Evolutionary conservation across 495 filamentous ascomycete species (phyloP).

Genomic region (Lasiosphaeris hirsuta): DNA sequence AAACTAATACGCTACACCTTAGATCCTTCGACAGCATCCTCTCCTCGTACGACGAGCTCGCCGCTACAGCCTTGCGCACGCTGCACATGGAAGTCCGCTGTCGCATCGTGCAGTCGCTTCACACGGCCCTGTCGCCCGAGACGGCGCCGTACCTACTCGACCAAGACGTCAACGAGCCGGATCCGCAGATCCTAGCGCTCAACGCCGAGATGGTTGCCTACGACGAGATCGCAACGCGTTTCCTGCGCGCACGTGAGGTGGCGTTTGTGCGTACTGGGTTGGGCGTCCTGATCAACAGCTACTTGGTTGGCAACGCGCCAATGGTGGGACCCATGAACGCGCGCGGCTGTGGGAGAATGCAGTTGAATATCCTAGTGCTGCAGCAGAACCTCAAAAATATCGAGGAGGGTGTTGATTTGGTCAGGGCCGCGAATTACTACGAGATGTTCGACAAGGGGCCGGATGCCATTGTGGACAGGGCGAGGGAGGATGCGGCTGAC

Average conservation of each 20-base stretch:
- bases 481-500: conserved; percentile 49
- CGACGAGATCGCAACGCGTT: conserved; percentile 71
- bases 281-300: conserved; percentile 43
- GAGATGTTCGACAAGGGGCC: conserved; percentile 76
- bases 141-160: conserved; percentile 67
- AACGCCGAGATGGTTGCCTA: conserved; percentile 79
- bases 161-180: conserved; percentile 73
- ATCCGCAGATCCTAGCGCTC: conserved; percentile 69
- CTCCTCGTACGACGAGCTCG: conserved; percentile 72
- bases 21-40: conserved; percentile 86
- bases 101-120: conserved; percentile 67
- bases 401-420: conserved; percentile 66
- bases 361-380: conserved; percentile 86
- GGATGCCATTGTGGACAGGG: conserved; percentile 62
- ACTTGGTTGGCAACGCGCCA: conserved; percentile 40
- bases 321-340: conserved; percentile 48
- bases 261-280: conserved; percentile 72
- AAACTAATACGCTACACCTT: conserved; percentile 22
- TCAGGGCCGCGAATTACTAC: conserved; percentile 70
- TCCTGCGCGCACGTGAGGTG: conserved; percentile 62
- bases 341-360: conserved; percentile 73
- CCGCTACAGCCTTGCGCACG: conserved; percentile 70
- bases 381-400: conserved; percentile 96
- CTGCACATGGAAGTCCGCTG: conserved; percentile 85
- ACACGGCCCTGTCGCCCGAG: conserved; percentile 51